A percentile compares a stretch with the other conserved stretches of the same genome.
phyloP scores from a whole-genome alignment of 257 asterid species.

The Lantana camara region DNA sequence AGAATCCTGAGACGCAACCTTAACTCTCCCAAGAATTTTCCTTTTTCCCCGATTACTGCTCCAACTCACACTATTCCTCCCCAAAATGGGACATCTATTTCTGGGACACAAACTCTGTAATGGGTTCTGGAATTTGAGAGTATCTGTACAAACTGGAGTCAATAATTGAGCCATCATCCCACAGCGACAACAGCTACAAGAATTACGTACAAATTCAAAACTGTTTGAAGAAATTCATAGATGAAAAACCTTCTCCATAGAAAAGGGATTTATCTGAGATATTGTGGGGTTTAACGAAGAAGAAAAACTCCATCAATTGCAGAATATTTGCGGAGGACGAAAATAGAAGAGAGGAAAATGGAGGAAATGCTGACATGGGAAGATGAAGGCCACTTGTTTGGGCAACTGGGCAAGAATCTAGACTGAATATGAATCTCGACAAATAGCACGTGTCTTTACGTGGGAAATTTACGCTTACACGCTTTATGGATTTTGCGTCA shows the following conservation, averaged over 20 bases:
- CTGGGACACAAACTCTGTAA: constrained; percentile 45
- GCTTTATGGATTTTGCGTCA: constrained; percentile 37
- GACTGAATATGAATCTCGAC: constrained; percentile 36
- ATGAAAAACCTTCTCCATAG: not conserved
- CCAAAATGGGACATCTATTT: constrained; percentile 38
- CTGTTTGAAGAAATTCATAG: constrained; percentile 6
- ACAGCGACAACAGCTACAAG: constrained; percentile 21
- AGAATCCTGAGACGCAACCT: constrained; percentile 62
- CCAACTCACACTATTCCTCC: constrained; percentile 46
- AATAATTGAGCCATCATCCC: constrained; percentile 63
- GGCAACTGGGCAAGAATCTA: constrained; percentile 47
- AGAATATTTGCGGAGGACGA: constrained; percentile 55
- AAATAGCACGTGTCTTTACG: constrained; percentile 53
- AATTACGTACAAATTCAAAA: not conserved
- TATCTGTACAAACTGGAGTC: constrained; percentile 76
- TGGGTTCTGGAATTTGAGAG: constrained; percentile 61
- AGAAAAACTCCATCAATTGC: not conserved
- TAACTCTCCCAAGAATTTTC: constrained; percentile 50
- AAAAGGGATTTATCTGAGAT: constrained; percentile 17
- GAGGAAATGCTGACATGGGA: constrained; percentile 61
- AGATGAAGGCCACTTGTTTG: constrained; percentile 48
- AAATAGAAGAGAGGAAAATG: constrained; percentile 21
- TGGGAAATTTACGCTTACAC: constrained; percentile 42
- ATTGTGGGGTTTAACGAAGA: constrained; percentile 9
- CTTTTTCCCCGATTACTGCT: constrained; percentile 47